Base-by-base conservation (phyloP, 2,329 filamentous ascomycete genomes). In the Microcyclospora pomicola region DNA sequence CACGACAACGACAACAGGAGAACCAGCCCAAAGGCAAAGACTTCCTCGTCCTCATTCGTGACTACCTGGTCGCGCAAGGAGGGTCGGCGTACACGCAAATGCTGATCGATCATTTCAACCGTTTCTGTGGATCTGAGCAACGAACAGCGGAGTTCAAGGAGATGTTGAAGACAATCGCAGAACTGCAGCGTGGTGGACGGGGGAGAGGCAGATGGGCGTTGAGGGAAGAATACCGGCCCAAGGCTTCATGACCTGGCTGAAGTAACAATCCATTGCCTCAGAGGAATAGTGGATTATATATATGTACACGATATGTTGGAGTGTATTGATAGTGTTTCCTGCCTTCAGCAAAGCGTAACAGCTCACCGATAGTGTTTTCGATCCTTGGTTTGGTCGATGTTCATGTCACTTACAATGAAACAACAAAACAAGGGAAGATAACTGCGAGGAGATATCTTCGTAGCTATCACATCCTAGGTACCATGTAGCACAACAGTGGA, bases 41-140 rank as follows among this genome's bases (percentile, higher is more conserved):
- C 19, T 67, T 69, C 53, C 49, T 69, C 11, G 59, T 58, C 27
- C 54, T 66, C 50, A 92, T 95, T 40, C 77, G 79, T 30, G 73
- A 80, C 31, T 96, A 86, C 49, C 77, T 96, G 46, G 69, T 71
- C 33, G 69, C 75, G 15, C 85, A 92, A 39, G 82, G 82, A 9
- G 86, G 86, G 3, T 72, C 74, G 27, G 83, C 82, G 5, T 77
- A 83, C 5, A 87, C 82, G 31, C 85, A 92, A 63, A 79, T 85
- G 68, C 62, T 95, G 33, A 81, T 94, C 15, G 82, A 93, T 52
- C 85, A 94, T 53, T 96, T 95, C 59, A 84, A 87, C 59, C 74
- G 75, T 11, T 82, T 77, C 51, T 93, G 85, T 54, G 73, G 71
- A 15, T 82, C 75, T 32, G 61, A 69, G 16, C 72, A 75, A 43